These are phyloP conservation scores for Onygenales sp. DNA, from an alignment of 2,329 filamentous ascomycete species.

Conservation along the genomic window DNA sequence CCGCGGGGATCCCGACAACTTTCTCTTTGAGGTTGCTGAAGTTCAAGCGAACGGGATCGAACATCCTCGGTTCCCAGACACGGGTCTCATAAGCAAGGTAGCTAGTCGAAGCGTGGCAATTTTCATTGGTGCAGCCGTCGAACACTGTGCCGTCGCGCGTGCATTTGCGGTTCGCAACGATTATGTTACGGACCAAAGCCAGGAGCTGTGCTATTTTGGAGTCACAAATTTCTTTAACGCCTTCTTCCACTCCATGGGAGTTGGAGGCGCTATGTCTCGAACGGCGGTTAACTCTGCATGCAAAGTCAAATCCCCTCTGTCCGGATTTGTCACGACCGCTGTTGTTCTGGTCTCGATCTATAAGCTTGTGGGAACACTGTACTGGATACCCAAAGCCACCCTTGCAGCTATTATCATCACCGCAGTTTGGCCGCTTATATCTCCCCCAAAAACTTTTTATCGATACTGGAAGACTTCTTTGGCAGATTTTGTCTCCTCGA, in stretches of 20 bases:
- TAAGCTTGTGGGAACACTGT: constrained; percentile 50
- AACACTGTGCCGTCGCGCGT: constrained; percentile 56
- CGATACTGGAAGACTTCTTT: constrained; percentile 55
- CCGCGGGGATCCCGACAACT: constrained; percentile 31
- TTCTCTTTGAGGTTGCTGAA: constrained; percentile 49
- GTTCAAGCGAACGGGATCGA: constrained; percentile 48
- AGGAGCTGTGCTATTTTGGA: constrained; percentile 57
- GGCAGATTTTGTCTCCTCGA: constrained; percentile 54
- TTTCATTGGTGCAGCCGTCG: constrained; percentile 27
- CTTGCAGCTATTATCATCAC: constrained; percentile 58
- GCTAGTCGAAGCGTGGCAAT: constrained; percentile 41
- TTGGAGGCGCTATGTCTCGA: constrained; percentile 57
- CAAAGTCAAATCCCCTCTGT: constrained; percentile 52
- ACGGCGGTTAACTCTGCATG: constrained; percentile 59
- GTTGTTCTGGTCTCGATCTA: constrained; percentile 55
- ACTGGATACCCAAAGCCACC: constrained; percentile 59
- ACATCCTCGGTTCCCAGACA: constrained; percentile 39
- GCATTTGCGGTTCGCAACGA: constrained; percentile 53
- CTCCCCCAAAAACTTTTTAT: constrained; percentile 50
- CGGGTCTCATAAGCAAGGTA: constrained; percentile 43
- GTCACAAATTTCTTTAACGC: constrained; percentile 54
- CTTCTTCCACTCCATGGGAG: constrained; percentile 52
- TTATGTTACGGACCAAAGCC: constrained; percentile 54
- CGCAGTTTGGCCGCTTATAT: constrained; percentile 53
- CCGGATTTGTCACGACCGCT: constrained; percentile 50